These are phyloP conservation scores for Diaporthe citrichinensis DNA, from an alignment of 2,329 filamentous ascomycete genomes.

Conservation along the genomic window DNA sequence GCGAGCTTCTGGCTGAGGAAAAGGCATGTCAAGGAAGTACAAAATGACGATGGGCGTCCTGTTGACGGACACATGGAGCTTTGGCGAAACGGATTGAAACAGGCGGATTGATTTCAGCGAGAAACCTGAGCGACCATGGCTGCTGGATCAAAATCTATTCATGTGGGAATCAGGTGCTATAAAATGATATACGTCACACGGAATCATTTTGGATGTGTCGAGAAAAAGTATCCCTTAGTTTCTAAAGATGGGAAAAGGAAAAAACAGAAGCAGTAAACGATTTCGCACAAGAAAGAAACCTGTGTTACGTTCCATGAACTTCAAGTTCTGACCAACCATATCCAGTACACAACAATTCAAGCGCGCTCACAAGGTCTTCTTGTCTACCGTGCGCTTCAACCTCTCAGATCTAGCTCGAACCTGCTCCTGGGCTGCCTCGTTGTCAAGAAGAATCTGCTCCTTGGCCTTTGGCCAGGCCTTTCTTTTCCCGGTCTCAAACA, in stretches of 20 bases:
- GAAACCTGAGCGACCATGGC: not conserved
- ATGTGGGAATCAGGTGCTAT: too few species aligned
- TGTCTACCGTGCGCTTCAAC: not conserved
- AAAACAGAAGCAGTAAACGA: not conserved
- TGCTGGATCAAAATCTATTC: accelerated
- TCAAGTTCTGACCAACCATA: not conserved
- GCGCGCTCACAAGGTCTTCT: constrained; percentile 2
- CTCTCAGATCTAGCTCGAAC: not conserved
- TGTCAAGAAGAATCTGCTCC: constrained; percentile 18
- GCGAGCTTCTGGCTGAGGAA: not conserved
- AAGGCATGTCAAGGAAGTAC: not conserved
- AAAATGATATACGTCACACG: too few species aligned
- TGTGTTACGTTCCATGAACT: not conserved
- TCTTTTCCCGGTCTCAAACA: constrained; percentile 34
- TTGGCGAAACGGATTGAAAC: not conserved
- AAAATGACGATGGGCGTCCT: not conserved
- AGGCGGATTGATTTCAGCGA: too few species aligned
- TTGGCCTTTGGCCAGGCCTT: constrained; percentile 15
- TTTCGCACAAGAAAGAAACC: not conserved
- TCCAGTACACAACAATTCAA: not conserved
- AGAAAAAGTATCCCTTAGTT: too few species aligned
- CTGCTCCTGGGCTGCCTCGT: constrained; percentile 1
- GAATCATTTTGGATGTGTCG: too few species aligned
- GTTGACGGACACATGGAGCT: too few species aligned
- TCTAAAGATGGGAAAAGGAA: not conserved